Conservation (phyloP, 2,329 filamentous ascomycete species). For the Penicillium sp. region DNA sequence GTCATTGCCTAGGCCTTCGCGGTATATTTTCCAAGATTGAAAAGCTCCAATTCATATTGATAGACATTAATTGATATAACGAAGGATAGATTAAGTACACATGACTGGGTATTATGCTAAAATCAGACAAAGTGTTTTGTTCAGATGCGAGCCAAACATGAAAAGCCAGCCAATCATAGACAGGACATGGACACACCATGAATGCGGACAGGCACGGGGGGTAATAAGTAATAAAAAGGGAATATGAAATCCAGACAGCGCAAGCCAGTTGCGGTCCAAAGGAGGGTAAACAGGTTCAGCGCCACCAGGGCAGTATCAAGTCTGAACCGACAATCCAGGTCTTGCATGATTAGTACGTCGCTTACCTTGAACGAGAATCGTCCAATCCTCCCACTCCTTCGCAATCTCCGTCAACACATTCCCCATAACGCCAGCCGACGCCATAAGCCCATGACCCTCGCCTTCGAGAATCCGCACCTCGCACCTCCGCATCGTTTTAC, state of each 20-base stretch:
- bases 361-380: constrained; percentile 55
- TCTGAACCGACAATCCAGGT: constrained; percentile 20
- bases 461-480: constrained; percentile 88
- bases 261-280: constrained; percentile 10
- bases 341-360: constrained; percentile 28
- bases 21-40: no score
- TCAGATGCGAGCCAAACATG: constrained; percentile 9
- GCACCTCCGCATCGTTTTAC: constrained; percentile 88
- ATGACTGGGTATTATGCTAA: constrained; percentile 29
- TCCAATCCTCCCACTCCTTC: constrained; percentile 90
- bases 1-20: no score
- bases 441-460: constrained; percentile 95
- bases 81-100: not conserved
- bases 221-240: constrained; percentile 2
- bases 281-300: not conserved
- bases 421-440: constrained; percentile 89
- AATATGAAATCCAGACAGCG: not conserved
- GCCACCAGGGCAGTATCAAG: constrained; percentile 17
- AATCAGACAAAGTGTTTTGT: constrained; percentile 20
- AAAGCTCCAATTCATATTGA: not conserved
- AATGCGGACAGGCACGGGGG: constrained; percentile 11
- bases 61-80: constrained; percentile 7
- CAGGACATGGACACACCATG: constrained; percentile 23
- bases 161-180: constrained; percentile 22
- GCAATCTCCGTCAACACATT: constrained; percentile 92